Evolutionary conservation across 164 flowering plant species (phyloP).

Genomic region (Vitis labrusca): DNA sequence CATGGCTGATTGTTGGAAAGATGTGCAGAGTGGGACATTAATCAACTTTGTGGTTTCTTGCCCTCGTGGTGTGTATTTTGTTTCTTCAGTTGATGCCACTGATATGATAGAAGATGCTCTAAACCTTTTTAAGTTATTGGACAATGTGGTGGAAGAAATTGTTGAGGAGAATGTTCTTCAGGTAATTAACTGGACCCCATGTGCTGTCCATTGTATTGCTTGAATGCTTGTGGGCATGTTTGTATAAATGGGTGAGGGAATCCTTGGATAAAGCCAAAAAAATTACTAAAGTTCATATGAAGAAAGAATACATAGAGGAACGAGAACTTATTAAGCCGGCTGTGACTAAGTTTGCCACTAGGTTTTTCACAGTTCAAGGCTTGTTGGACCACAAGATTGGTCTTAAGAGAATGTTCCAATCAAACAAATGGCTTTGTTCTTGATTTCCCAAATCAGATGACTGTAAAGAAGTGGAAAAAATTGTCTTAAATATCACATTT

Average conservation of each 20-base stretch:
- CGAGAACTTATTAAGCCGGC: slow-evolving; percentile 68
- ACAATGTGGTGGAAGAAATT: slow-evolving; percentile 25
- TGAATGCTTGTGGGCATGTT: slow-evolving; percentile 23
- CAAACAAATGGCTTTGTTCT: slow-evolving; percentile 70
- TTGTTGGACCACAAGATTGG: slow-evolving; percentile 52
- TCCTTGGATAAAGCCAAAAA: slow-evolving; percentile 21
- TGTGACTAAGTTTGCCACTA: slow-evolving; percentile 51
- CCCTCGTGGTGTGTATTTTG: slow-evolving; percentile 24
- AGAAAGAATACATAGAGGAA: slow-evolving; percentile 34
- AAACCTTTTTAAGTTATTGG: slow-evolving; percentile 23
- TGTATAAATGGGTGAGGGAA: slow-evolving; percentile 18
- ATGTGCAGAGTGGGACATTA: slow-evolving; percentile 17
- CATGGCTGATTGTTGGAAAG: slow-evolving; percentile 35
- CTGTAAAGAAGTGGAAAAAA: slow-evolving; percentile 74
- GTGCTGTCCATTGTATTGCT: slow-evolving; percentile 30
- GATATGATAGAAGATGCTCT: slow-evolving; percentile 21
- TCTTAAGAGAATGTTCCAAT: slow-evolving; percentile 75
- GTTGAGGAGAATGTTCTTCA: slow-evolving; percentile 34
- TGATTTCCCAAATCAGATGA: slow-evolving; percentile 53
- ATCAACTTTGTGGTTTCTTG: slow-evolving; percentile 31
- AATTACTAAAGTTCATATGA: slow-evolving; percentile 24
- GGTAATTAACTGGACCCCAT: slow-evolving; percentile 32
- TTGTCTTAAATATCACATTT: slow-evolving; percentile 57
- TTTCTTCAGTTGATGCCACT: slow-evolving; percentile 28
- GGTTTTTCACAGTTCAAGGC: slow-evolving; percentile 54